Evolutionary conservation across 2,329 filamentous ascomycete genomes (phyloP).

Genomic region (Stemphylium beticola): DNA sequence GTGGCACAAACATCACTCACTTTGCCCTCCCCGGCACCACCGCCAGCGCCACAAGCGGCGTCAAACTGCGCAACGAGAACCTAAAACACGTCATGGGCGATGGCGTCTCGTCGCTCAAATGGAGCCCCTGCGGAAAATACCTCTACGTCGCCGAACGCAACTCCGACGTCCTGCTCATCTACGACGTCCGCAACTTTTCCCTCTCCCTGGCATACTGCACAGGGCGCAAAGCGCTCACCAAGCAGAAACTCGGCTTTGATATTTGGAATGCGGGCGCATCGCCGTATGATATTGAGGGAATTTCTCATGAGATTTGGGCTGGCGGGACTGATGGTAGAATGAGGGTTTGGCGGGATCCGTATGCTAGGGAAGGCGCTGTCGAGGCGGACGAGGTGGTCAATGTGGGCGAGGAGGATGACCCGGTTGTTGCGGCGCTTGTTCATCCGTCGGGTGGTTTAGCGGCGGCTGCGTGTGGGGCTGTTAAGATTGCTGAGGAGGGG

Average conservation of each 20-base stretch:
- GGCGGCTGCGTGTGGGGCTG: constrained; percentile 32
- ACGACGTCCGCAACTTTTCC: constrained; percentile 64
- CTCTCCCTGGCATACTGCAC: constrained; percentile 58
- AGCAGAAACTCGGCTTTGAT: constrained; percentile 64
- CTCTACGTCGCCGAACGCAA: constrained; percentile 64
- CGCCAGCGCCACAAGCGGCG: constrained; percentile 21
- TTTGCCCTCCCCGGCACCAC: constrained; percentile 53
- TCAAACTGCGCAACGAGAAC: constrained; percentile 8
- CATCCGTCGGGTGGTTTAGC: constrained; percentile 30
- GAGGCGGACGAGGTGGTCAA: constrained; percentile 45
- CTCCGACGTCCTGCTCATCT: constrained; percentile 62
- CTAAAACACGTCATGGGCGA: constrained; percentile 45
- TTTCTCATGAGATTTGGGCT: constrained; percentile 62
- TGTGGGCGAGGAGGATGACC: constrained; percentile 18
- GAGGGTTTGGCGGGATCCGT: constrained; percentile 50
- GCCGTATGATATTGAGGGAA: constrained; percentile 21
- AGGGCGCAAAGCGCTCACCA: constrained; percentile 54
- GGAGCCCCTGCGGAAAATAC: constrained; percentile 65
- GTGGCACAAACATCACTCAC: constrained; percentile 57
- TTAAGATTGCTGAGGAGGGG: not conserved
- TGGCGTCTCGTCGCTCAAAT: constrained; percentile 63
- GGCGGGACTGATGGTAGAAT: constrained; percentile 64
- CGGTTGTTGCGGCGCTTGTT: constrained; percentile 34
- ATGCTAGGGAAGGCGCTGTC: constrained; percentile 36
- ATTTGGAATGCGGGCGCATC: constrained; percentile 46